A percentile compares a stretch with the other conserved stretches of the same genome.
Conservation (phyloP, 2,329 filamentous ascomycete species). For the Ascochyta koolunga region DNA sequence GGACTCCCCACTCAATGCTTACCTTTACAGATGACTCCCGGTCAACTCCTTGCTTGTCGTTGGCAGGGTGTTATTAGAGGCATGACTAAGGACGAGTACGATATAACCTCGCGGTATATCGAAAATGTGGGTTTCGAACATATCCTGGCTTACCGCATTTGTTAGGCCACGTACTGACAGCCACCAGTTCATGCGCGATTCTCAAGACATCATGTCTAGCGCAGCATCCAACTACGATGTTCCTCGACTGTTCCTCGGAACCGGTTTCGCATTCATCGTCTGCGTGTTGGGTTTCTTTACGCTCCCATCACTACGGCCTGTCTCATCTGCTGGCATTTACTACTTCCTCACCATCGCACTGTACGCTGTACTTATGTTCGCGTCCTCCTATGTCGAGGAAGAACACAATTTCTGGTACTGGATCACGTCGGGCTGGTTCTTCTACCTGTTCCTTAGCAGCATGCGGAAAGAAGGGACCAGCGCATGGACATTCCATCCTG, state of each 20-base stretch:
- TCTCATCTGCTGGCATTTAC: slow-evolving; percentile 57
- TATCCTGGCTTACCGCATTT: neutral
- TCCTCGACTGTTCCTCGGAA: slow-evolving; percentile 60
- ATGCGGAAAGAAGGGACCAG: slow-evolving; percentile 38
- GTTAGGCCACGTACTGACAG: slow-evolving; percentile 9
- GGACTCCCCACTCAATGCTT: neutral
- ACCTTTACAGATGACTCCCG: slow-evolving; percentile 23
- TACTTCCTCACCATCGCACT: slow-evolving; percentile 46
- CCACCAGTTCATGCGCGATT: slow-evolving; percentile 67
- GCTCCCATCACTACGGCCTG: slow-evolving; percentile 49
- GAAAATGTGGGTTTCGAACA: slow-evolving; percentile 43
- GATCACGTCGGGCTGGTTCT: slow-evolving; percentile 73
- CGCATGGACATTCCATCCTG: slow-evolving; percentile 39
- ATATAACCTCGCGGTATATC: slow-evolving; percentile 27
- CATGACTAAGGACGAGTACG: slow-evolving; percentile 9
- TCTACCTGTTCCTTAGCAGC: slow-evolving; percentile 54
- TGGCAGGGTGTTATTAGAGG: slow-evolving; percentile 59
- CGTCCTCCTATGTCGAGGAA: slow-evolving; percentile 96
- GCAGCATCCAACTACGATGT: slow-evolving; percentile 94
- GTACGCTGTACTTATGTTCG: slow-evolving; percentile 94
- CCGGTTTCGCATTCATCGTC: slow-evolving; percentile 52
- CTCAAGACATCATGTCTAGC: slow-evolving; percentile 82
- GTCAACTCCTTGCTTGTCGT: slow-evolving; percentile 66
- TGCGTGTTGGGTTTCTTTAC: slow-evolving; percentile 46
- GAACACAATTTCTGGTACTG: slow-evolving; percentile 99